phyloP scores from a whole-genome alignment of 192 early-diverging fungal species.

The Chytriomyces confervae region DNA sequence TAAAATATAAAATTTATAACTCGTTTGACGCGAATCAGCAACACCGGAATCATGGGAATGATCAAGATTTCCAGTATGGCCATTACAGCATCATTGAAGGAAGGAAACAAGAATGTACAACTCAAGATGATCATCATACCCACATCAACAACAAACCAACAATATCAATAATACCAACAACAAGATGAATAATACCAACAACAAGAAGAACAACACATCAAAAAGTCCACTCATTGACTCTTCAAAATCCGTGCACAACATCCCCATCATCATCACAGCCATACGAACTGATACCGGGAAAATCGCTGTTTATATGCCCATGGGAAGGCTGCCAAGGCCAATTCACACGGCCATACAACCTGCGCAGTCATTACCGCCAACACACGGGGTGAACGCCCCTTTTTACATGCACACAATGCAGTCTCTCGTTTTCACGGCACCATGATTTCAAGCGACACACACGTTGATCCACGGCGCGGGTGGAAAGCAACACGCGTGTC shows the following conservation, averaged over 20 bases:
- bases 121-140: too few relatives aligned
- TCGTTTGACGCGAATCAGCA: too few relatives aligned
- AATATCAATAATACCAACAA: neutral
- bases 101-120: too few relatives aligned
- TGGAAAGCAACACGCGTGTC: slow-evolving; percentile 4
- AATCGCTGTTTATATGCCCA: neutral
- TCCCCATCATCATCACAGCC: neutral
- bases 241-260: neutral
- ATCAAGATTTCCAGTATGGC: too few relatives aligned
- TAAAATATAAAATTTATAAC: too few relatives aligned
- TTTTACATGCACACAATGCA: slow-evolving; percentile 1
- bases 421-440: neutral
- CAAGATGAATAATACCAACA: neutral
- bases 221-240: neutral
- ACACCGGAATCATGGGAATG: too few relatives aligned
- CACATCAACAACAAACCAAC: too few relatives aligned
- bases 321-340: neutral
- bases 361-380: neutral
- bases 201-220: neutral
- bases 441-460: slow-evolving; percentile 16
- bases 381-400: neutral
- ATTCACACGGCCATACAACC: neutral
- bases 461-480: slow-evolving; percentile 11
- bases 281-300: neutral
- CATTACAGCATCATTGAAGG: too few relatives aligned